Evolutionary conservation across 1,284 basidiomycete genomes (phyloP).

Genomic region (Uromyces viciae-fabae): DNA sequence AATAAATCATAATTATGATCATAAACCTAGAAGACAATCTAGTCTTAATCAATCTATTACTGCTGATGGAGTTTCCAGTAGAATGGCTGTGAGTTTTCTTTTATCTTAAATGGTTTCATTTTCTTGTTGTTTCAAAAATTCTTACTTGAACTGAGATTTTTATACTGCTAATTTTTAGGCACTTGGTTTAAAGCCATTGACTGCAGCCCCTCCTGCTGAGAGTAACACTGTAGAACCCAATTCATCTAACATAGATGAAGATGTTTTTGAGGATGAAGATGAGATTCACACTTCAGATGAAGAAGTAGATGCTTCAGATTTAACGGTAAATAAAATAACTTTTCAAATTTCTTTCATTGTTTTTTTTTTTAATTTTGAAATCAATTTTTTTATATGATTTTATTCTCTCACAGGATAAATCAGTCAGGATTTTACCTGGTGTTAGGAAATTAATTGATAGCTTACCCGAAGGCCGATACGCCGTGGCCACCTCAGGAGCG

Average conservation of each 20-base stretch:
- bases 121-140: constrained; percentile 60
- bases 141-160: constrained; percentile 57
- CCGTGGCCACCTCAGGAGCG: constrained; percentile 72
- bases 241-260: constrained; percentile 56
- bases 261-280: constrained; percentile 62
- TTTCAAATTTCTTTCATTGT: too few relatives aligned
- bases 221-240: constrained; percentile 54
- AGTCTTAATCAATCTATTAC: constrained; percentile 46
- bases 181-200: constrained; percentile 43
- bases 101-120: constrained; percentile 48
- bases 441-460: constrained; percentile 67
- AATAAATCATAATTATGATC: constrained; percentile 21
- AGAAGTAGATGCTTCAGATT: constrained; percentile 60
- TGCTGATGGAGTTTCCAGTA: constrained; percentile 47
- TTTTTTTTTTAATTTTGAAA: neutral
- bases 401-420: constrained; percentile 46
- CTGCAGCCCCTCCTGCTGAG: constrained; percentile 49
- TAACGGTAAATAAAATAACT: constrained; percentile 48
- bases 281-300: constrained; percentile 48
- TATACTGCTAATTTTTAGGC: too few relatives aligned
- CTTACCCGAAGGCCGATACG: constrained; percentile 66
- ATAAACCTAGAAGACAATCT: constrained; percentile 45
- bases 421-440: constrained; percentile 69
- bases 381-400: neutral
- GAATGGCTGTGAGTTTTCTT: constrained; percentile 40